phyloP scores from a whole-genome alignment of 805 yeast species.

The Metschnikowia colocasiae region DNA sequence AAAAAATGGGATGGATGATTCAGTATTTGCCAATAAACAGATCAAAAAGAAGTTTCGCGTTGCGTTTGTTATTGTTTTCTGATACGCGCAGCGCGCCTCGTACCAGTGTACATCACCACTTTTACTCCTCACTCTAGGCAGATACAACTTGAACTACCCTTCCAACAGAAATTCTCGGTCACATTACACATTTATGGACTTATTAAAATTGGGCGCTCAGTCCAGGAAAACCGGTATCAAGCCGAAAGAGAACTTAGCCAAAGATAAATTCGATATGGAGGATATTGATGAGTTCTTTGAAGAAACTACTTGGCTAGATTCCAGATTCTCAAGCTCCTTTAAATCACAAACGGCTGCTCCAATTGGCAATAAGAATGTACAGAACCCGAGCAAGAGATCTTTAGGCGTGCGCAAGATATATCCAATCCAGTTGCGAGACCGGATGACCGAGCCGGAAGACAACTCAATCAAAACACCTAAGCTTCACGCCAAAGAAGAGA shows the following conservation, averaged over 20 bases:
- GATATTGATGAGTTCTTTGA: conserved; percentile 65
- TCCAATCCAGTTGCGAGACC: conserved; percentile 1
- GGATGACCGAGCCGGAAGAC: not conserved
- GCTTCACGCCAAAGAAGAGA: not conserved
- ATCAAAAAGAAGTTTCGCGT: not conserved
- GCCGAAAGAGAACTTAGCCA: conserved; percentile 43
- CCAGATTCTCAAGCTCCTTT: not conserved
- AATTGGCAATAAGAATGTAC: not conserved
- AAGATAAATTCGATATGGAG: conserved; percentile 63
- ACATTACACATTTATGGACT: conserved; percentile 27
- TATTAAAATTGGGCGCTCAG: conserved; percentile 49
- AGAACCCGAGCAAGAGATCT: not conserved
- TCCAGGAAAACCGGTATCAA: conserved; percentile 66
- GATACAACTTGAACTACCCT: not conserved
- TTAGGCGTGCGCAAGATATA: conserved; percentile 4
- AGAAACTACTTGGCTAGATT: conserved; percentile 26
- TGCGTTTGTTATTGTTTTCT: not conserved
- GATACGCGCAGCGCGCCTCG: conserved; percentile 1
- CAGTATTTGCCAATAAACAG: too few species aligned
- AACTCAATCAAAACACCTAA: not conserved
- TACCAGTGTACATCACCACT: not conserved
- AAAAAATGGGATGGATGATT: not conserved
- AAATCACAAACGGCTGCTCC: not conserved
- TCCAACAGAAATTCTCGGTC: not conserved
- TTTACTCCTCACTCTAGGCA: not conserved